Percentiles rank a stretch among this genome's conserved stretches.
phyloP scores from a whole-genome alignment of 1,284 basidiomycete genomes.

The Mycosarcoma maydis region DNA sequence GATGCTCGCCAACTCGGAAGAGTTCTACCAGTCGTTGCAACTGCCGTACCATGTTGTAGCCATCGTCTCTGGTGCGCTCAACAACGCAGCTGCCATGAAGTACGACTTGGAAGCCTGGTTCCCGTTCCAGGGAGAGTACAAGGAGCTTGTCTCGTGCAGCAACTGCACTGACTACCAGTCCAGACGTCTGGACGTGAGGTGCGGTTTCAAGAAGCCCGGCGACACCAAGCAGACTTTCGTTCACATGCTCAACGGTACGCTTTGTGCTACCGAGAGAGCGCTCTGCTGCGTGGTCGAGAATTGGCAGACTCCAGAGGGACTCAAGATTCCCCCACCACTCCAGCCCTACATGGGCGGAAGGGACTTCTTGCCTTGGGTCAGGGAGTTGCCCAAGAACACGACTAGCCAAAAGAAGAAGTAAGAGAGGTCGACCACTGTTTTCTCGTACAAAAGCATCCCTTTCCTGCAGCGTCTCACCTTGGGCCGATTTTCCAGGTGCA shows the following conservation, averaged over 20 bases:
- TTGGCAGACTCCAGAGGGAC: slow-evolving; percentile 93
- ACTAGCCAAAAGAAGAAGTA: slow-evolving; percentile 74
- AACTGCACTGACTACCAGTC: slow-evolving; percentile 70
- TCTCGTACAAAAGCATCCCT: too few relatives aligned
- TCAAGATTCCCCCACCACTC: slow-evolving; percentile 86
- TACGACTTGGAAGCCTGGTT: slow-evolving; percentile 99
- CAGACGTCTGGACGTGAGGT: slow-evolving; percentile 61
- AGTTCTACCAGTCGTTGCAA: slow-evolving; percentile 92
- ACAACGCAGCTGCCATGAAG: slow-evolving; percentile 96
- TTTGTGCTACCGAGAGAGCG: slow-evolving; percentile 95
- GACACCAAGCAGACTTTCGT: slow-evolving; percentile 65
- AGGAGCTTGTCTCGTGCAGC: slow-evolving; percentile 75
- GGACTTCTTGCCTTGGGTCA: slow-evolving; percentile 87
- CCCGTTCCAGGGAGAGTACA: slow-evolving; percentile 95
- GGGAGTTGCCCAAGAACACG: slow-evolving; percentile 79
- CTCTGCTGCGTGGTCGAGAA: slow-evolving; percentile 98
- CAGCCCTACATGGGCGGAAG: slow-evolving; percentile 96
- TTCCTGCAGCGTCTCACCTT: too few relatives aligned
- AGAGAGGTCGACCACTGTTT: neutral
- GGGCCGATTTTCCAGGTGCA: too few relatives aligned
- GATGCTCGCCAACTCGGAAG: slow-evolving; percentile 90
- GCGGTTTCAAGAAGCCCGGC: slow-evolving; percentile 66
- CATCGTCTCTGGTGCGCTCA: slow-evolving; percentile 96
- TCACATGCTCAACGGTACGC: slow-evolving; percentile 75
- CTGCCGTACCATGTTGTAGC: slow-evolving; percentile 90